Percentiles rank a stretch among this genome's conserved stretches.
Conservation (phyloP, 2,329 filamentous ascomycete genomes). For the Pseudogymnoascus sp. region DNA sequence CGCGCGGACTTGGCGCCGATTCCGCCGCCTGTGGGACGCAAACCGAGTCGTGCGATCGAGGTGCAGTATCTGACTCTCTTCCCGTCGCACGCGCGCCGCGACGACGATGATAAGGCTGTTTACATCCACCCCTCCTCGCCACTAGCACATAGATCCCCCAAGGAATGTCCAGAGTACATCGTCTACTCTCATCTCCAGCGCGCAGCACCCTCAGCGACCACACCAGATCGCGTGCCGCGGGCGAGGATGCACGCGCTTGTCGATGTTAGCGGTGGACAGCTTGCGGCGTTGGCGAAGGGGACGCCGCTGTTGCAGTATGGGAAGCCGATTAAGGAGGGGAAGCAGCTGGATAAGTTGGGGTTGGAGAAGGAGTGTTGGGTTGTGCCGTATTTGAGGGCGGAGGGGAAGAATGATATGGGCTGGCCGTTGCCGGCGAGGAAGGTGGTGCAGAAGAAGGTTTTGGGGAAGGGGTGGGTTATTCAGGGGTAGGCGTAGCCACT, state of each 20-base stretch:
- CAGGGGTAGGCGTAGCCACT: conserved; percentile 8
- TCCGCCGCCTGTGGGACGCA: conserved; percentile 57
- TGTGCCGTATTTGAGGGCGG: conserved; percentile 64
- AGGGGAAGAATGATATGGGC: conserved; percentile 56
- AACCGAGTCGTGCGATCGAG: conserved; percentile 78
- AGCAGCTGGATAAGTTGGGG: conserved; percentile 38
- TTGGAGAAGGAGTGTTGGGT: conserved; percentile 69
- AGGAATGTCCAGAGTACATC: conserved; percentile 78
- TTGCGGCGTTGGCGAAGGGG: conserved; percentile 70
- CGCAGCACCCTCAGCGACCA: conserved; percentile 41
- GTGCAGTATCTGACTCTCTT: conserved; percentile 85
- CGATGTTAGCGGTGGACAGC: conserved; percentile 63
- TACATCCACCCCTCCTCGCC: conserved; percentile 83
- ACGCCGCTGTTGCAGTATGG: conserved; percentile 78
- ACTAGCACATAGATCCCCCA: conserved; percentile 58
- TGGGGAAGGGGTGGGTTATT: conserved; percentile 62
- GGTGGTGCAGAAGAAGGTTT: conserved; percentile 68
- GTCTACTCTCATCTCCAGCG: conserved; percentile 81
- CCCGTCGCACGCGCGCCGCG: conserved; percentile 45
- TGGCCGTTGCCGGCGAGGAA: conserved; percentile 84
- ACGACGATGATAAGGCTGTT: conserved; percentile 54
- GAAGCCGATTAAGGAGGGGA: conserved; percentile 82
- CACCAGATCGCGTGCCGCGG: conserved; percentile 49
- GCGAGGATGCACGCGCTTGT: conserved; percentile 86
- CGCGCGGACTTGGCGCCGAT: conserved; percentile 76